phyloP scores from a whole-genome alignment of 257 asterid species.

The Solanum peruvianum region DNA sequence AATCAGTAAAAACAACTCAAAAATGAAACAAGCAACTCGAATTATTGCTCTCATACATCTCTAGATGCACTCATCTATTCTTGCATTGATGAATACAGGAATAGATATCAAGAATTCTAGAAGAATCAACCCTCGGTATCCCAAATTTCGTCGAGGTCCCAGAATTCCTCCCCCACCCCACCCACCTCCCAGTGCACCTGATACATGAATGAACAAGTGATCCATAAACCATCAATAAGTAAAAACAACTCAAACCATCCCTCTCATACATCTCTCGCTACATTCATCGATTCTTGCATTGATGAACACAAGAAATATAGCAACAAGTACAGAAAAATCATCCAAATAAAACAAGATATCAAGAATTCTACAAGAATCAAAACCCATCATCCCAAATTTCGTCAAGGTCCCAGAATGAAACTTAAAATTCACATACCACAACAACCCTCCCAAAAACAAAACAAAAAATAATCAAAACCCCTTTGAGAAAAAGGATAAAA shows the following conservation, averaged over 20 bases:
- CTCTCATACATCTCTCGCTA: not conserved
- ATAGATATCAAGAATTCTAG: not conserved
- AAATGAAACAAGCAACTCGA: not conserved
- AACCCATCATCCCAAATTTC: not conserved
- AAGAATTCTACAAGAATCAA: not conserved
- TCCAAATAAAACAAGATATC: not conserved
- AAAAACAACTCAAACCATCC: not conserved
- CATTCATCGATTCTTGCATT: not conserved
- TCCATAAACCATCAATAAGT: not conserved
- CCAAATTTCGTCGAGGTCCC: not conserved
- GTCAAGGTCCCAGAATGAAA: not conserved
- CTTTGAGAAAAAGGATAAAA: not conserved
- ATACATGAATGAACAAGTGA: not conserved
- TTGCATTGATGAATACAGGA: not conserved
- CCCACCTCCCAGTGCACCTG: not conserved
- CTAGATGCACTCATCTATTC: not conserved
- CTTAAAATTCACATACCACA: not conserved
- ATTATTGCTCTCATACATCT: not conserved
- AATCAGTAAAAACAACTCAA: not conserved
- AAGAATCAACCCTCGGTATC: not conserved
- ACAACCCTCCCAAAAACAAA: not conserved
- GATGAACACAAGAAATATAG: not conserved
- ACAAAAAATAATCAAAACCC: not conserved
- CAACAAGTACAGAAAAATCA: not conserved
- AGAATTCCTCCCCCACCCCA: not conserved